phyloP scores from a whole-genome alignment of 2,329 filamentous ascomycete genomes.

The Hymenoscyphus scutula region DNA sequence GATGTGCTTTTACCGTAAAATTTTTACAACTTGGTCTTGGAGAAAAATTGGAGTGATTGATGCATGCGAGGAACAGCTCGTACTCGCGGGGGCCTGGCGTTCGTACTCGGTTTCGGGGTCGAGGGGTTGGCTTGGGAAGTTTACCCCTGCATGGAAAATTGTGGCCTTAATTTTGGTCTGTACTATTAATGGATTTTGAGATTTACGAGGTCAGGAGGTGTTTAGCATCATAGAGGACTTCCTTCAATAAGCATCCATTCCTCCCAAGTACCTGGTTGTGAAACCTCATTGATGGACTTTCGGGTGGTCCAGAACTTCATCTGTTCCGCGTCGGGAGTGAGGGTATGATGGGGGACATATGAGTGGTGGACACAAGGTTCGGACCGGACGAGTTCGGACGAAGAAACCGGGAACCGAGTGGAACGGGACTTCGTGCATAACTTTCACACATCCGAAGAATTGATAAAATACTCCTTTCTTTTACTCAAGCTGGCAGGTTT shows the following conservation, averaged over 20 bases:
- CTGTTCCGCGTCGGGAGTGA: background rate
- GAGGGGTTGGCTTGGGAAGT: background rate
- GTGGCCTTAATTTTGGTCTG: background rate
- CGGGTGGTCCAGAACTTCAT: no score
- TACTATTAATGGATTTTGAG: background rate
- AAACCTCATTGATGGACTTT: no score
- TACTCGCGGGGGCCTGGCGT: background rate
- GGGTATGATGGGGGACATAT: no score
- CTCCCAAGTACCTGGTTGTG: no score
- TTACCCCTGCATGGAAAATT: background rate
- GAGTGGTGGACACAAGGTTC: background rate
- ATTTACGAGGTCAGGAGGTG: no score
- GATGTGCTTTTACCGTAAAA: constrained; percentile 5
- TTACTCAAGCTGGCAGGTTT: background rate
- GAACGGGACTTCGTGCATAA: background rate
- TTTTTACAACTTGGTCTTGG: background rate
- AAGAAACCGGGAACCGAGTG: background rate
- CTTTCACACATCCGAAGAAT: background rate
- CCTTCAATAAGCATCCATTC: no score
- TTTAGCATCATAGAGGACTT: no score
- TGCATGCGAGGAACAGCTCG: background rate
- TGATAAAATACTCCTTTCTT: background rate
- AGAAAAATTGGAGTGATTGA: background rate
- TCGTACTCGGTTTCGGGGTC: background rate
- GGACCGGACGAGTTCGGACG: background rate